Evolutionary conservation across 2,329 filamentous ascomycete species (phyloP).

Genomic region (Orbilia javanica): DNA sequence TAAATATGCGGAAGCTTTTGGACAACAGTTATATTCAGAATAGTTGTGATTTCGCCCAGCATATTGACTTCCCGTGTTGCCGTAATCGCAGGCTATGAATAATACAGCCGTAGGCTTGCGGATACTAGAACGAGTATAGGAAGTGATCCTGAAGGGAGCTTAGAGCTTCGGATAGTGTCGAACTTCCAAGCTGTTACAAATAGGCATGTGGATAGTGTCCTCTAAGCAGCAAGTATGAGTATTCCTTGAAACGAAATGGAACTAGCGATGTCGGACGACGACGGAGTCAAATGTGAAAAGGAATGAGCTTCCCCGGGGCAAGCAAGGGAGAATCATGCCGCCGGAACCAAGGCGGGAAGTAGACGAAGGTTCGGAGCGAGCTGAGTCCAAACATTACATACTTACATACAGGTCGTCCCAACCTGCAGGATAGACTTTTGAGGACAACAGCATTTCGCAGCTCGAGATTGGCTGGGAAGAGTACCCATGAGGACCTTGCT

Average conservation of each 20-base stretch:
- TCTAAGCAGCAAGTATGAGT: neutral
- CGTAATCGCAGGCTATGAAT: neutral
- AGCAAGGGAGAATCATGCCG: neutral
- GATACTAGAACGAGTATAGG: constrained; percentile 39
- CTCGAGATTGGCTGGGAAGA: constrained; percentile 26
- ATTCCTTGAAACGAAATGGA: constrained; percentile 7
- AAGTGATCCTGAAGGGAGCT: constrained; percentile 14
- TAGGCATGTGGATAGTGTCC: constrained; percentile 18
- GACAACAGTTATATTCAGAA: neutral
- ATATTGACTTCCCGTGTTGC: constrained; percentile 17
- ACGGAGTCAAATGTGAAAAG: constrained; percentile 1
- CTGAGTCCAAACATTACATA: constrained; percentile 31
- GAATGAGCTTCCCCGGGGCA: constrained; percentile 26
- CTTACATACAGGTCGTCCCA: constrained; percentile 26
- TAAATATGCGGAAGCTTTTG: constrained; percentile 41
- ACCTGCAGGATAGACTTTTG: constrained; percentile 24
- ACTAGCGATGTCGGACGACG: constrained; percentile 47
- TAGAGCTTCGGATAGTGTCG: constrained; percentile 11
- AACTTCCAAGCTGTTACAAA: constrained; percentile 28
- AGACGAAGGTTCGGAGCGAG: constrained; percentile 4
- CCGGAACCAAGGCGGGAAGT: constrained; percentile 33
- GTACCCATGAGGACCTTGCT: constrained; percentile 27
- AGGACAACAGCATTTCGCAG: constrained; percentile 14
- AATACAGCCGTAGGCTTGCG: constrained; percentile 29
- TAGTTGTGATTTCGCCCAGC: neutral